Evolutionary conservation across 805 yeast species (phyloP).

Genomic region (Yamadazyma scolyti): DNA sequence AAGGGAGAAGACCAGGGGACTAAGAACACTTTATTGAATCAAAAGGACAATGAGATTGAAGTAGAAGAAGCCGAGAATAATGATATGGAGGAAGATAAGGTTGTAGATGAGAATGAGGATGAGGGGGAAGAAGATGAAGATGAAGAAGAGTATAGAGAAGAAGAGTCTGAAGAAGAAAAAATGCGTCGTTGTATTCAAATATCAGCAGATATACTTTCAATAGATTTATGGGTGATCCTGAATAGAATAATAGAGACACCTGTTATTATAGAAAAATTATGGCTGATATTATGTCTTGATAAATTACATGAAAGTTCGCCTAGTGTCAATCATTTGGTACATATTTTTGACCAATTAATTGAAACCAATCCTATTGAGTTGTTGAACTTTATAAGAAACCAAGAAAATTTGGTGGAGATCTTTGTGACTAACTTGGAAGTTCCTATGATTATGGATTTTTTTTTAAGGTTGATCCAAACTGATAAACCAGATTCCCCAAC

Average conservation of each 20-base stretch:
- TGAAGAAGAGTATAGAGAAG: constrained; percentile 13
- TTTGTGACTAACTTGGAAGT: constrained; percentile 85
- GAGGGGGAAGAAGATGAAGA: constrained; percentile 7
- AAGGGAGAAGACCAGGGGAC: constrained; percentile 1
- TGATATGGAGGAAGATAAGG: constrained; percentile 9
- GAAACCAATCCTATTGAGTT: constrained; percentile 58
- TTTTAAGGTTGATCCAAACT: constrained; percentile 84
- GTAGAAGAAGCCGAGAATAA: background rate
- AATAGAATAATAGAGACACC: constrained; percentile 42
- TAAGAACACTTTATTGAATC: constrained; percentile 1
- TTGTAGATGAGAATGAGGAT: constrained; percentile 7
- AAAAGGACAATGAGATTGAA: constrained; percentile 5
- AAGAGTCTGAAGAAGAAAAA: constrained; percentile 29
- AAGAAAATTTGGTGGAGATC: constrained; percentile 68
- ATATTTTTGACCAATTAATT: constrained; percentile 82
- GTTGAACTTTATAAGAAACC: constrained; percentile 64
- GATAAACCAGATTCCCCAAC: constrained; percentile 89
- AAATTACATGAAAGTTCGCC: constrained; percentile 35
- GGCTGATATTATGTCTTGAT: constrained; percentile 34
- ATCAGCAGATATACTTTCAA: constrained; percentile 37
- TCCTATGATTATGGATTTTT: constrained; percentile 91
- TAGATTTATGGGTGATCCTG: constrained; percentile 41
- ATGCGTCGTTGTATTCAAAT: constrained; percentile 35
- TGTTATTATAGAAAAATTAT: constrained; percentile 33
- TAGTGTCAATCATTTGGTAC: constrained; percentile 41